These are phyloP conservation scores for Pinguiococcus pyrenoidosus DNA, from an alignment of 108 stramenopile genomes.

Conservation along the genomic window DNA sequence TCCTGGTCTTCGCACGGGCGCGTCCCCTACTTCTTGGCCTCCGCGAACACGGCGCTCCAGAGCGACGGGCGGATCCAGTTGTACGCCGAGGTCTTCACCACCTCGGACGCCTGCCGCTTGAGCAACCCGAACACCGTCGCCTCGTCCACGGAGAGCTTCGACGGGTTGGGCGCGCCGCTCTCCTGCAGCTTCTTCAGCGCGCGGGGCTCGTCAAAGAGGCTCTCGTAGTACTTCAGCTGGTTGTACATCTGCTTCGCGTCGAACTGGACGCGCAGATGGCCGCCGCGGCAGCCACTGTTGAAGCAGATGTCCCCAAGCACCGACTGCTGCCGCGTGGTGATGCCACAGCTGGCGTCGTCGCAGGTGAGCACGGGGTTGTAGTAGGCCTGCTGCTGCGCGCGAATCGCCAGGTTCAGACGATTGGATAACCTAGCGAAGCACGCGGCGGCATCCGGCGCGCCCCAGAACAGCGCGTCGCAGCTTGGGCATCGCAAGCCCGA, in stretches of 20 bases:
- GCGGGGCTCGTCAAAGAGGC: constrained; percentile 35
- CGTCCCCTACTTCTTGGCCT: no score
- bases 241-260: constrained; percentile 34
- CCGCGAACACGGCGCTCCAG: constrained; percentile 32
- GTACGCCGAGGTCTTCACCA: constrained; percentile 31
- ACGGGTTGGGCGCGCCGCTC: no score
- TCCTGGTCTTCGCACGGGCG: no score
- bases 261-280: neutral
- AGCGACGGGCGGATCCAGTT: constrained; percentile 39
- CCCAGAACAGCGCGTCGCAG: constrained; percentile 4
- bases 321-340: constrained; percentile 36
- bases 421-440: constrained; percentile 33
- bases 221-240: constrained; percentile 41
- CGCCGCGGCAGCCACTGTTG: constrained; percentile 27
- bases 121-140: constrained; percentile 14
- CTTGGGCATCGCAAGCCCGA: constrained; percentile 23
- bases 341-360: constrained; percentile 31
- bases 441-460: constrained; percentile 22
- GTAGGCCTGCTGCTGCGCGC: constrained; percentile 22
- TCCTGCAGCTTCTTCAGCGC: constrained; percentile 13
- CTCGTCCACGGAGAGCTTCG: neutral
- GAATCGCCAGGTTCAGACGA: constrained; percentile 27
- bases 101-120: constrained; percentile 13
- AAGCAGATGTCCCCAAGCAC: constrained; percentile 31
- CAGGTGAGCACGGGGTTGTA: constrained; percentile 38